A percentile compares a stretch with the other conserved stretches of the same genome.
phyloP scores from a whole-genome alignment of 2,329 filamentous ascomycete species.

The Aspergillus sp. region DNA sequence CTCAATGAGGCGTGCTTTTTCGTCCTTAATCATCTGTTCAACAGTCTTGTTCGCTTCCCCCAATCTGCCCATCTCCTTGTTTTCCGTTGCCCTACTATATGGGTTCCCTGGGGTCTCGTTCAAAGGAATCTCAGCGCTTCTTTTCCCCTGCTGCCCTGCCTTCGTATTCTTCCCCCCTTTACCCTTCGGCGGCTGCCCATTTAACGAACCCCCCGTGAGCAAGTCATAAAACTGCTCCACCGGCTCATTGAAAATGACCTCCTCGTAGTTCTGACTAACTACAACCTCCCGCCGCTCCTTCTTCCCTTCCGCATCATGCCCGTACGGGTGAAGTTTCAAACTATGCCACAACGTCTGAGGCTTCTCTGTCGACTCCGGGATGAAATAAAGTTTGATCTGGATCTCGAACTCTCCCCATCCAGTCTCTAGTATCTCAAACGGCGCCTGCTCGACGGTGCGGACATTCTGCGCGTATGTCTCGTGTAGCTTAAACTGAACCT shows the following conservation, averaged over 20 bases:
- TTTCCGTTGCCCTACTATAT: conserved; percentile 67
- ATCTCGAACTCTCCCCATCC: conserved; percentile 99
- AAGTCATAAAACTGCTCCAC: conserved; percentile 86
- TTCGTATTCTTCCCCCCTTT: conserved; percentile 52
- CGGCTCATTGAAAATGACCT: conserved; percentile 95
- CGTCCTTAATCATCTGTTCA: conserved; percentile 55
- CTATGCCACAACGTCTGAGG: conserved; percentile 93
- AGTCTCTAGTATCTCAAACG: conserved; percentile 81
- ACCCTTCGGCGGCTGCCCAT: conserved; percentile 45
- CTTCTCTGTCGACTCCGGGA: conserved; percentile 81
- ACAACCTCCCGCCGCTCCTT: conserved; percentile 60
- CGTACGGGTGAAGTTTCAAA: conserved; percentile 84
- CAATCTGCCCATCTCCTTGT: conserved; percentile 59
- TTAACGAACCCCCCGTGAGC: conserved; percentile 62
- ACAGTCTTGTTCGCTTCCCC: conserved; percentile 54
- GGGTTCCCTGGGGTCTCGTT: conserved; percentile 60
- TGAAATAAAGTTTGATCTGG: conserved; percentile 89
- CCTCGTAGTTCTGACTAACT: conserved; percentile 77
- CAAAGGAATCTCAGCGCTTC: conserved; percentile 68
- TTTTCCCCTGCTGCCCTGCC: conserved; percentile 43
- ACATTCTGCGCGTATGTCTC: conserved; percentile 91
- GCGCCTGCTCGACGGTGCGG: conserved; percentile 74
- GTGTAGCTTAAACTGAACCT: conserved; percentile 97
- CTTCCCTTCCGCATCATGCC: conserved; percentile 66
- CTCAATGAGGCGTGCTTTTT: conserved; percentile 55